Base-by-base conservation (phyloP, 2,329 filamentous ascomycete genomes). In the Xylariales sp. region DNA sequence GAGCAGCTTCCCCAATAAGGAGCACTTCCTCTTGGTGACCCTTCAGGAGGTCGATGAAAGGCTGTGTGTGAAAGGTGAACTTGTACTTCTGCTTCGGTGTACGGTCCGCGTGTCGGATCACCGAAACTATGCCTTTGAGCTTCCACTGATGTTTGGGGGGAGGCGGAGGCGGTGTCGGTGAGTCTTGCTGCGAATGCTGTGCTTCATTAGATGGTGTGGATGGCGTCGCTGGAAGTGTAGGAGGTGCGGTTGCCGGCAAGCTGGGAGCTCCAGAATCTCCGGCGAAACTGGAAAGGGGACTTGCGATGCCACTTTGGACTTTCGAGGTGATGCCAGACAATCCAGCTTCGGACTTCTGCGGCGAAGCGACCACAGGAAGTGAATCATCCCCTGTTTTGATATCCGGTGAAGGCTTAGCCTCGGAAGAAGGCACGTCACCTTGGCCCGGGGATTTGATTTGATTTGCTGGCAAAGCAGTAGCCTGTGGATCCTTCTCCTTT, bases 51-150 rank as follows among this genome's bases (percentile, higher is more conserved):
- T 95, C 87, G 48, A 98, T 90, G 57, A 98, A 98, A 0, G 93
- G 93, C 48, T 90, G 88, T 0, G 89, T 95, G 58, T 98, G 93
- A 55, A 98, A 97, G 0, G 93, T 98, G 56, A 97, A 98, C 61
- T 98, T 98, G 73, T 96, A 96, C 61, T 98, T 98, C 57, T 98
- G 93, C 66, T 98, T 98, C 3, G 93, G 93, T 1, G 93, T 98
- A 43, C 93, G 84, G 66, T 98, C 93, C 3, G 94, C 94, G 63
- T 98, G 93, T 20, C 93, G 82, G 50, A 98, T 89, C 12, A 98
- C 93, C 2, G 90, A 91, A 1, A 98, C 91, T 66, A 98, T 90
- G 10, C 93, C 93, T 66, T 98, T 98, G 39, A 98, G 71, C 62
- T 95, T 97, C 93, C 93, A 98, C 9, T 93, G 88, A 57, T 95